Evolutionary conservation across 305 asterid genomes (phyloP).

Genomic region (Fraxinus sp.): DNA sequence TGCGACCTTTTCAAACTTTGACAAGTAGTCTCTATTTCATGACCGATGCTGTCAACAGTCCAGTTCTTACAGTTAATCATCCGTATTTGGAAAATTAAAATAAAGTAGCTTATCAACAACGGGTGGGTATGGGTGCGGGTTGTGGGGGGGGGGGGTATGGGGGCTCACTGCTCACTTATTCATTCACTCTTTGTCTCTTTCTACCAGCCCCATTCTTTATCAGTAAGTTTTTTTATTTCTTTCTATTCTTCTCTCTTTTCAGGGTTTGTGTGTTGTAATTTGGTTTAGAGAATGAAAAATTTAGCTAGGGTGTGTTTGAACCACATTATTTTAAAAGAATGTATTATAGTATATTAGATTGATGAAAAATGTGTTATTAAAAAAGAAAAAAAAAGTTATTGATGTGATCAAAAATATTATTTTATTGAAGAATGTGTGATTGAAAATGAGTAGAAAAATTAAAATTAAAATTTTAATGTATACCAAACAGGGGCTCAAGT

Average conservation of each 20-base stretch:
- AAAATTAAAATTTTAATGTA: too few relatives aligned
- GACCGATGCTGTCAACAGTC: neutral
- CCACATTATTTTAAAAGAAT: too few relatives aligned
- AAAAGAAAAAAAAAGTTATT: too few relatives aligned
- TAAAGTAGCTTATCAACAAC: neutral
- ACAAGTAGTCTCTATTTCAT: neutral
- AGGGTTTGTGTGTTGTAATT: too few relatives aligned
- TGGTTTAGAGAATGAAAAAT: too few relatives aligned
- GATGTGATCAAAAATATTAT: too few relatives aligned
- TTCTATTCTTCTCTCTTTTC: neutral
- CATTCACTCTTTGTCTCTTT: neutral
- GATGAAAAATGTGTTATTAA: too few relatives aligned
- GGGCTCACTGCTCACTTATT: neutral
- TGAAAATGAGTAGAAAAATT: too few relatives aligned
- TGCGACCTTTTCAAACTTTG: neutral
- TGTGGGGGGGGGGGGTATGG: neutral
- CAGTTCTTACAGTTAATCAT: neutral
- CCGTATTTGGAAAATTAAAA: neutral
- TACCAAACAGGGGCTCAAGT: too few relatives aligned
- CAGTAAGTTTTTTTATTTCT: neutral
- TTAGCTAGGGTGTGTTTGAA: too few relatives aligned
- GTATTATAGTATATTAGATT: too few relatives aligned
- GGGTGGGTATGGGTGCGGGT: neutral
- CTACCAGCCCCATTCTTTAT: neutral
- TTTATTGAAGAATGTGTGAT: too few relatives aligned